Base-by-base conservation (phyloP, 2,329 filamentous ascomycete species). In the Nectriaceae sp. region DNA sequence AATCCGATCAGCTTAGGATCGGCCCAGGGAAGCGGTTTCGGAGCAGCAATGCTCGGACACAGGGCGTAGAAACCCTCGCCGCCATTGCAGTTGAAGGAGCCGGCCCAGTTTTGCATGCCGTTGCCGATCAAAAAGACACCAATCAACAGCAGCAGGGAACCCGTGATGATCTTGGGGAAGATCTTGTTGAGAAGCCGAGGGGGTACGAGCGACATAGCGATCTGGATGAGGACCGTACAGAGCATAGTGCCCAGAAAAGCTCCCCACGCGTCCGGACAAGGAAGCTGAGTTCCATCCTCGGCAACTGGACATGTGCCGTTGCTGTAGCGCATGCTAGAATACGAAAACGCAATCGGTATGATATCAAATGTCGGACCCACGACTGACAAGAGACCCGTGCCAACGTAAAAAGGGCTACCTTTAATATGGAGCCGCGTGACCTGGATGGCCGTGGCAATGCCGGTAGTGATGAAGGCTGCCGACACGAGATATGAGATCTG, bases 391-490 rank as follows among this genome's bases (percentile, higher is more conserved):
- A 49, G 42, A 15, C 47, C 47, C n/a, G 47, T 49, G 36, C 47
- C 47, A 31, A 49, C 31, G 21, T 40, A 49, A 37, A 49, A 49
- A n/a, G 47, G 47, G 24, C 42, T 49, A 10, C 41, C 41, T 21
- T 20, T 36, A 18, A 49, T 46, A 18, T 42, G 42, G 20, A 49
- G n/a, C 11, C 47, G 47, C 4, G 82, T 84, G 55, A 89, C 87
- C 60, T 89, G 85, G 21, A 89, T 70, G 0, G 79, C 3, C 39
- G 47, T 49, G 22, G 87, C 73, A 39, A 88, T 73, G 8, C 85
- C 85, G 33, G 82, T 86, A 19, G 83, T 81, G 49, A 89, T 87
- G 46, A 89, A 74, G 22, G 36, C 35, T 18, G 47, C 41, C 19
- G 47, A 45, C 6, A 49, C 42, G 24, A 49, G 47, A 29, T 49